A percentile compares a stretch with the other conserved stretches of the same genome.
These are phyloP conservation scores for Elongisporangium senticosum DNA, from an alignment of 352 stramenopile genomes.

Conservation along the genomic window DNA sequence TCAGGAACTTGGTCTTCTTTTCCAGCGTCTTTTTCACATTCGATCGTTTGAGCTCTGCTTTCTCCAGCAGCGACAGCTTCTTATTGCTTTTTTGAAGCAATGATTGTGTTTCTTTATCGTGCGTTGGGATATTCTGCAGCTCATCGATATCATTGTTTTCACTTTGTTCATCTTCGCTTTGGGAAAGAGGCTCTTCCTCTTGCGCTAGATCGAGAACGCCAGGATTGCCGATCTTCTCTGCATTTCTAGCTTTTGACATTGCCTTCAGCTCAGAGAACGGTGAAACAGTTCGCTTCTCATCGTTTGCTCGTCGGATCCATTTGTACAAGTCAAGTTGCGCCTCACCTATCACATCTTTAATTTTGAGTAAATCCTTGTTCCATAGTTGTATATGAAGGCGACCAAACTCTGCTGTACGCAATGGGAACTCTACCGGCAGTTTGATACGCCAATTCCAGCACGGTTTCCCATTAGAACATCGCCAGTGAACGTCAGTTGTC, in stretches of 20 bases:
- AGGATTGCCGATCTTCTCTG: background rate
- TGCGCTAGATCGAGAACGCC: background rate
- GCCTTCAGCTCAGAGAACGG: slow-evolving; percentile 65
- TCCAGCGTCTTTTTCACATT: slow-evolving; percentile 8
- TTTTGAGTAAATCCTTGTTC: slow-evolving; percentile 92
- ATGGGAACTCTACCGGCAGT: slow-evolving; percentile 77
- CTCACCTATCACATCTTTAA: slow-evolving; percentile 88
- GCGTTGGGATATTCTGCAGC: too few species aligned
- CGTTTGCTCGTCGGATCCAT: slow-evolving; percentile 62
- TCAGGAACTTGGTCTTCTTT: slow-evolving; percentile 14
- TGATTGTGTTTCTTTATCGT: slow-evolving; percentile 30
- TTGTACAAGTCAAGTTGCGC: slow-evolving; percentile 82
- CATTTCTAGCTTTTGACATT: slow-evolving; percentile 3
- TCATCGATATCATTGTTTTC: too few species aligned
- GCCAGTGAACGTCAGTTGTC: slow-evolving; percentile 89
- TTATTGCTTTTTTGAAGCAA: slow-evolving; percentile 26
- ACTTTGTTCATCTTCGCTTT: too few species aligned
- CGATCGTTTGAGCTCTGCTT: slow-evolving; percentile 3
- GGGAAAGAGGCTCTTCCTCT: background rate
- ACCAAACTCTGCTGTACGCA: slow-evolving; percentile 70
- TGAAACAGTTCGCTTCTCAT: slow-evolving; percentile 43
- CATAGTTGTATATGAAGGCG: slow-evolving; percentile 90
- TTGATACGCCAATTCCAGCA: slow-evolving; percentile 93
- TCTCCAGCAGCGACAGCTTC: background rate
- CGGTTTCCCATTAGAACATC: slow-evolving; percentile 84